Conservation (phyloP, 306 rosid species). For the Vigna trinervia region DNA sequence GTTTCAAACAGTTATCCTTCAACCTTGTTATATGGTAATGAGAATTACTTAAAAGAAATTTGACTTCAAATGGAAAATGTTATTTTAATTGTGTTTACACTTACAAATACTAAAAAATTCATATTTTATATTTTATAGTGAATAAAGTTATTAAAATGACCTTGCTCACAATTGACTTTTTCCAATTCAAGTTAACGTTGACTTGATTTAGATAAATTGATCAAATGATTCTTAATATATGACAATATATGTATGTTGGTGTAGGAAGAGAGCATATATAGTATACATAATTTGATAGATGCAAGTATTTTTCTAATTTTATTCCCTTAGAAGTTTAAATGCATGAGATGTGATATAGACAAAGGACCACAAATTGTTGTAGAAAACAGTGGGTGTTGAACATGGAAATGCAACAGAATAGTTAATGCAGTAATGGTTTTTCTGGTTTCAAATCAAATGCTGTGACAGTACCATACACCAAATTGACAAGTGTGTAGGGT, state of each 20-base stretch:
- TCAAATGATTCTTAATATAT: not conserved
- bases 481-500: too few relatives aligned
- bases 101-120: too few relatives aligned
- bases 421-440: not conserved
- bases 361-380: not conserved
- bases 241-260: not conserved
- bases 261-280: not conserved
- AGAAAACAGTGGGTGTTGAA: not conserved
- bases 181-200: not conserved
- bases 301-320: not conserved
- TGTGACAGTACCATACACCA: too few relatives aligned
- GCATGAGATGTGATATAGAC: not conserved
- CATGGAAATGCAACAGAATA: constrained; percentile 19
- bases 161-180: not conserved
- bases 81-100: too few relatives aligned
- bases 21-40: too few relatives aligned
- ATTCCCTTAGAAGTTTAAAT: not conserved
- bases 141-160: too few relatives aligned
- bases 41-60: too few relatives aligned
- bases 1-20: too few relatives aligned
- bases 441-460: constrained; percentile 8
- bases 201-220: not conserved
- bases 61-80: too few relatives aligned
- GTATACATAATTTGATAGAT: not conserved
- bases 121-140: too few relatives aligned